These are phyloP conservation scores for Ambrosia trifida DNA, from an alignment of 129 eudicot species.

Conservation along the genomic window DNA sequence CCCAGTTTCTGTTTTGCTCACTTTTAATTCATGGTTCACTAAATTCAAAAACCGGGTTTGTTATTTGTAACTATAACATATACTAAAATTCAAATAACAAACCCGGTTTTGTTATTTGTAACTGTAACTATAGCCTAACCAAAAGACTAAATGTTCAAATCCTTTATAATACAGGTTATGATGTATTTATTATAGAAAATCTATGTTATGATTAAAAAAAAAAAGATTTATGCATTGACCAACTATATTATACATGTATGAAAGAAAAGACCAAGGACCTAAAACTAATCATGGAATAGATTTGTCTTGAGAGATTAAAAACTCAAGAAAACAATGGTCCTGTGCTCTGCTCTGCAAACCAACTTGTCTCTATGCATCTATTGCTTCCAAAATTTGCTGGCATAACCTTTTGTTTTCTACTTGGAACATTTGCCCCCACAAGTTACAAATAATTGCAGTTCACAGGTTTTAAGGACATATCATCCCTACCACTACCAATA, in stretches of 20 bases:
- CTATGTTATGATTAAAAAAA: too few species aligned
- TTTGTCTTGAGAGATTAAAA: conserved; percentile 29
- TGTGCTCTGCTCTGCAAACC: conserved; percentile 7
- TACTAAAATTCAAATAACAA: too few species aligned
- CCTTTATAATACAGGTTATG: too few species aligned
- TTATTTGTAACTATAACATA: too few species aligned
- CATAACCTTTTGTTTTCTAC: conserved; percentile 48
- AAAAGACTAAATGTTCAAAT: too few species aligned
- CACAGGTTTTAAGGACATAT: conserved; percentile 38
- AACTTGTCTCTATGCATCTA: conserved; percentile 32
- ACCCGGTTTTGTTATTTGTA: too few species aligned
- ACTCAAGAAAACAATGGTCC: conserved; percentile 32
- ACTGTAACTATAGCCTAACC: too few species aligned
- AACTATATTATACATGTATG: neutral
- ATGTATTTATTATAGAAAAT: too few species aligned
- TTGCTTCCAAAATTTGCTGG: conserved; percentile 45
- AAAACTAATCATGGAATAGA: conserved; percentile 14
- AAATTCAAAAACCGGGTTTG: too few species aligned
- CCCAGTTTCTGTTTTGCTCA: too few species aligned
- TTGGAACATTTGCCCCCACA: conserved; percentile 48
- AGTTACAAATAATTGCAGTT: conserved; percentile 37
- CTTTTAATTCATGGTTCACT: too few species aligned
- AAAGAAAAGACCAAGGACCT: conserved; percentile 13
- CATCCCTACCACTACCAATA: conserved; percentile 39
- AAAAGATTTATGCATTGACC: too few species aligned